Evolutionary conservation across 371 early-diverging fungal species (phyloP), one percentile per base, ranked within the genome.

Genomic region (Mucor lusitanicus): DNA sequence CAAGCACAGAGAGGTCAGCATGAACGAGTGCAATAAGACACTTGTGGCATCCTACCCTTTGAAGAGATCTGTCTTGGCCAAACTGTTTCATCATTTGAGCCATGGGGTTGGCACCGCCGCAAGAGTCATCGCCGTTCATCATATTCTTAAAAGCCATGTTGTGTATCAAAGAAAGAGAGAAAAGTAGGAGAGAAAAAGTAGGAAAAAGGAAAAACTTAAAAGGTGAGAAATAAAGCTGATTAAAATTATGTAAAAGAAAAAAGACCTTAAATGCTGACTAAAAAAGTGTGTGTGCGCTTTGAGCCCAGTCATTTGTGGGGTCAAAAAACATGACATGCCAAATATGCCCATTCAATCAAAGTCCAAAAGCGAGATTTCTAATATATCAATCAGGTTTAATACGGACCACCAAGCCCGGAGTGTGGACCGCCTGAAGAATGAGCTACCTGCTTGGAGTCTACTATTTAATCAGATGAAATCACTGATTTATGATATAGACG

Each of bases 41-140:
- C 11, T 1, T 37, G 37, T 13, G 19, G 17, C 21, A 19, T 21
- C 28, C 73, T 82, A 86, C 88, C 63, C 79, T 70, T 64, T 86
- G 83, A 59, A 84, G 63, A 6, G 85, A 81, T 30, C 79, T 75
- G 68, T 88, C 82, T 54, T 85, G 77, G 59, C 73, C 70, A 57
- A 86, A 85, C 67, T 83, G 84, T 66, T 88, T 88, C 60, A 83
- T 71, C 72, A 88, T 80, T 74, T 88, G 88, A 3, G 76, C 68
- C 83, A 86, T 78, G 12, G 88, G 83, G 61, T 87, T 88, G 44
- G 83, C 74, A 28, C 83, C 81, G n/a, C 84, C 66, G 46, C 85
- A 83, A 69, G 87, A 88, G 50, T 85, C 85, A 57, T 85, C 82
- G 30, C 81, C 78, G 42, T 68, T 71, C 58, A 76, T 79, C 82